Percentiles rank a stretch among this genome's conserved stretches.
Evolutionary conservation across 2,329 filamentous ascomycete genomes (phyloP).

Genomic region (Aotearoamyces nothofagi): DNA sequence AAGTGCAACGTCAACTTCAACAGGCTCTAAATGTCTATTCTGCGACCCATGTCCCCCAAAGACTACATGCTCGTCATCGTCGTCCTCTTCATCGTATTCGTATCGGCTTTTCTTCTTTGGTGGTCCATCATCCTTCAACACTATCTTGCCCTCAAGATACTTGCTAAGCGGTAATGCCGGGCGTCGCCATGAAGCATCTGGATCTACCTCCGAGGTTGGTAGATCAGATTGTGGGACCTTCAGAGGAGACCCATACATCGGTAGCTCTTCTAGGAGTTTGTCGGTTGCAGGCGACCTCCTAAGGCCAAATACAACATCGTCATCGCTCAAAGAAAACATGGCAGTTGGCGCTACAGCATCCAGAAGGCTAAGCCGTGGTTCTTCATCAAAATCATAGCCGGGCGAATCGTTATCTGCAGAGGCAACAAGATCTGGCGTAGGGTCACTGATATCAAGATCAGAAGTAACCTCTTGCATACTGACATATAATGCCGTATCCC

Average conservation of each 20-base stretch:
- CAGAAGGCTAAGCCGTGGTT: constrained; percentile 15
- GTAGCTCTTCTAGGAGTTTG: constrained; percentile 65
- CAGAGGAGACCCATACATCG: constrained; percentile 57
- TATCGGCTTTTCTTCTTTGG: constrained; percentile 71
- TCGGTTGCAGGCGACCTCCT: constrained; percentile 61
- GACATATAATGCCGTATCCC: constrained; percentile 19
- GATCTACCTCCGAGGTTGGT: constrained; percentile 40
- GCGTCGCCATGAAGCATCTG: constrained; percentile 58
- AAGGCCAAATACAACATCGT: constrained; percentile 69
- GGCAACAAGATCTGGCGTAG: constrained; percentile 52
- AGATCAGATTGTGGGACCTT: constrained; percentile 42
- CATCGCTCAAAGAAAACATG: constrained; percentile 68
- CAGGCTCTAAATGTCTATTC: constrained; percentile 38
- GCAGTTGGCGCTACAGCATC: constrained; percentile 52
- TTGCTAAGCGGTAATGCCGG: constrained; percentile 77
- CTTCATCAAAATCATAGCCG: constrained; percentile 26
- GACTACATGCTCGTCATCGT: constrained; percentile 37
- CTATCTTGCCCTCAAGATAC: constrained; percentile 69
- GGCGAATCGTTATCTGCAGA: constrained; percentile 45
- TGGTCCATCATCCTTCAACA: constrained; percentile 48
- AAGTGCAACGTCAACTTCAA: constrained; percentile 65
- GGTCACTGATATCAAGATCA: constrained; percentile 24
- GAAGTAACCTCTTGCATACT: constrained; percentile 16
- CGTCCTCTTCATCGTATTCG: constrained; percentile 62
- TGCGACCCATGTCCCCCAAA: constrained; percentile 14